phyloP scores from a whole-genome alignment of 371 early-diverging fungal species.

The Mucor irregularis region DNA sequence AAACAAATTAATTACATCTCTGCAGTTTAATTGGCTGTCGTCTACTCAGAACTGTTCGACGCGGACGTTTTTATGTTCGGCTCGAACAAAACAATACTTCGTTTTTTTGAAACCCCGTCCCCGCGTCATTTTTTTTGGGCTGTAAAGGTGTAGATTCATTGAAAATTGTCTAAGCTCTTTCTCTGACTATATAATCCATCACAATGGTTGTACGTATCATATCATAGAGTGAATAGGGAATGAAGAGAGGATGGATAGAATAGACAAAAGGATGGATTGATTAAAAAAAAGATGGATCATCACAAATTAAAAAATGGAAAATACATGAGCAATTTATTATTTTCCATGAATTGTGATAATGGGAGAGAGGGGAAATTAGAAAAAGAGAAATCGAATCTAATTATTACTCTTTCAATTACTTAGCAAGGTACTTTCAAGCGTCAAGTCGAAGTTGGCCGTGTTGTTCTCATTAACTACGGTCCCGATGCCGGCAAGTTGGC shows the following conservation, averaged over 20 bases:
- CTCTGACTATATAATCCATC: slow-evolving; percentile 36
- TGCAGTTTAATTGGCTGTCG: not conserved
- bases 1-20: too few relatives aligned
- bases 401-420: not conserved
- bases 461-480: slow-evolving; percentile 94
- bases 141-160: slow-evolving; percentile 24
- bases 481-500: slow-evolving; percentile 94
- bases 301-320: not conserved
- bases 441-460: slow-evolving; percentile 98
- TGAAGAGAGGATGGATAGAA: not conserved
- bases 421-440: slow-evolving; percentile 77
- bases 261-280: not conserved
- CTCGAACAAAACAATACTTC: not conserved
- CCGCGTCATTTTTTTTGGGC: slow-evolving; percentile 8
- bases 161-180: slow-evolving; percentile 23
- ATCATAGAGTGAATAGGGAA: slow-evolving; percentile 1
- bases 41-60: not conserved
- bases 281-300: not conserved
- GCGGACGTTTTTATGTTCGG: not conserved
- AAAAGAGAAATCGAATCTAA: not conserved
- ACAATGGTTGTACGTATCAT: slow-evolving; percentile 32
- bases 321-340: not conserved
- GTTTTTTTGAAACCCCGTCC: not conserved
- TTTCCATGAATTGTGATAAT: too few relatives aligned
- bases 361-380: not conserved